phyloP scores from a whole-genome alignment of 768 basidiomycete genomes.

The Podaxis rugospora region DNA sequence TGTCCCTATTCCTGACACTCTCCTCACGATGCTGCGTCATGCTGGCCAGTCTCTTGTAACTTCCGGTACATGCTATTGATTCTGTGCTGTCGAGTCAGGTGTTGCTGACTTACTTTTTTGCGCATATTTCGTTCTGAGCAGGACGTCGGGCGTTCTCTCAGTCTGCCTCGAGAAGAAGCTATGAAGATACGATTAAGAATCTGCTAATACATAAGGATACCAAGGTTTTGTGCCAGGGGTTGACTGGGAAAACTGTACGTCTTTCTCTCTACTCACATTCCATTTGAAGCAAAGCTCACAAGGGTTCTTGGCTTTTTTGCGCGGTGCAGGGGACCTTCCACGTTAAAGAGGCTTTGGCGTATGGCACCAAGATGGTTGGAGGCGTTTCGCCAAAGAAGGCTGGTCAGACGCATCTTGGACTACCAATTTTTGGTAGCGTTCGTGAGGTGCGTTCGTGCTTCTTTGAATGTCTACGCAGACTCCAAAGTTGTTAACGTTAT shows the following conservation, averaged over 20 bases:
- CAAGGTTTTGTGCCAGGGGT: conserved; percentile 86
- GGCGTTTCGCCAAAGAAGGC: conserved; percentile 97
- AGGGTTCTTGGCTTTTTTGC: not conserved
- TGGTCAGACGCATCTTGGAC: conserved; percentile 89
- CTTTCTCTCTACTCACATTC: not conserved
- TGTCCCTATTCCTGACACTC: conserved; percentile 3
- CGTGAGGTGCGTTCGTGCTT: conserved; percentile 58
- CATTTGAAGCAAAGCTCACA: not conserved
- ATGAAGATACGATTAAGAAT: conserved; percentile 89
- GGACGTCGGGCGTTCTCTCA: conserved; percentile 81
- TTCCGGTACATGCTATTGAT: conserved; percentile 36
- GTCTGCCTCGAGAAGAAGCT: conserved; percentile 68
- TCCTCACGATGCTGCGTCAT: conserved; percentile 51
- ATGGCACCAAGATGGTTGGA: conserved; percentile 96
- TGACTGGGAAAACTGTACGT: conserved; percentile 92
- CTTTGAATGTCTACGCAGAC: not conserved
- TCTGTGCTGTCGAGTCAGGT: not conserved
- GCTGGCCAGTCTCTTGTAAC: conserved; percentile 52
- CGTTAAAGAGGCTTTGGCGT: conserved; percentile 86
- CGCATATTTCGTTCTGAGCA: conserved; percentile 27
- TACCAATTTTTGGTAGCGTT: conserved; percentile 92
- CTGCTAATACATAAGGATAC: conserved; percentile 93
- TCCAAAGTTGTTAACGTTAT: not conserved
- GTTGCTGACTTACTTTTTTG: not conserved
- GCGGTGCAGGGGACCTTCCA: conserved; percentile 87